Base-by-base conservation (phyloP, 2,329 filamentous ascomycete species). In the Iodosphaeria phyllophila region DNA sequence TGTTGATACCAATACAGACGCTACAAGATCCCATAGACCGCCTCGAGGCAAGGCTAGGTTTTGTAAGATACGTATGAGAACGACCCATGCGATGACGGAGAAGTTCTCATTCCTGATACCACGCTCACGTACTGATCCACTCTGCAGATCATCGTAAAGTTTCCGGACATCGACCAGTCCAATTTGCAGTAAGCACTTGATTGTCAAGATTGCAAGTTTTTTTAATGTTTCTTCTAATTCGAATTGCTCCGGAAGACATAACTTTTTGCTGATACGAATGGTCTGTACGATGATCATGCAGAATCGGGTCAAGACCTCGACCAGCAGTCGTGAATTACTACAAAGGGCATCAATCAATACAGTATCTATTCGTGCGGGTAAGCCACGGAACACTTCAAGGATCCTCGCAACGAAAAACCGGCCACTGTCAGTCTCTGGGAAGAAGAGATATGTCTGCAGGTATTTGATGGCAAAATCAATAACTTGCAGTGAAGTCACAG, bases 1-100 rank as follows among this genome's bases (percentile, higher is more conserved):
- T n/a, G n/a, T n/a, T n/a, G n/a, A n/a, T 3, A 54, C 37, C 30
- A 69, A 43, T 8, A 49, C 41, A 5, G 51, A 36, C 30, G 64
- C 59, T 2, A 56, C 39, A 16, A 72, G 33, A 27, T 72, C 65
- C 71, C 70, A 75, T 35, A 76, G 75, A 1, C 58, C 58, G 13
- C 51, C 47, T 25, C 57, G 52, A 2, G 58, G 57, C 20, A 71
- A 60, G 6, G 43, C 44, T 8, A 58, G 55, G 17, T 51, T 46
- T 15, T 61, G 56, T 4, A 74, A 40, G 1, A 60, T 45, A 23
- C 61, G 59, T 37, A 73, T 65, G 4, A 67, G 31, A 13, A 64
- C 48, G 3, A 70, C 57, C 72, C 71, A 77, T 7, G 60, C 58
- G 28, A 67, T 56, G 6, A 60, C 36, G 2, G 42, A 32, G 9